These are phyloP conservation scores for Colletotrichum sp. DNA, from an alignment of 2,329 filamentous ascomycete species.

Conservation along the genomic window DNA sequence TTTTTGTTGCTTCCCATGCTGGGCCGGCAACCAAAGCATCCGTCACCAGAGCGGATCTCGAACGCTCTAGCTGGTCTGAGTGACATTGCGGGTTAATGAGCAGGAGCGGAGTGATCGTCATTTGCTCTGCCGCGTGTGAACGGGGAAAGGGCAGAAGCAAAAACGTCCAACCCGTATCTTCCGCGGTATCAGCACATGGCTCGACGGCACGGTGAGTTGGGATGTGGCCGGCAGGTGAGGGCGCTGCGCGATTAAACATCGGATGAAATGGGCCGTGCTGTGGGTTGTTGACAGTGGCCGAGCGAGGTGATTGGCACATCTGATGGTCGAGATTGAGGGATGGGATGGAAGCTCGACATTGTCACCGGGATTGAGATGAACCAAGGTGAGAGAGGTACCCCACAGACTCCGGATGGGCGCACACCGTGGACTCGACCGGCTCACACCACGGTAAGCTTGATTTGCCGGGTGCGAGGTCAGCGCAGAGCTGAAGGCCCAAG, in stretches of 20 bases:
- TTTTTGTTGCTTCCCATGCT: not conserved
- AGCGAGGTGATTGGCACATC: conserved; percentile 6
- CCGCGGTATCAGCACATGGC: conserved; percentile 8
- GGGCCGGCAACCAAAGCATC: not conserved
- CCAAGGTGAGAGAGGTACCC: not conserved
- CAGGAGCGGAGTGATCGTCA: not conserved
- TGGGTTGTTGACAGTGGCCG: not conserved
- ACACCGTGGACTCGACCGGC: not conserved
- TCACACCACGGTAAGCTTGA: conserved; percentile 8
- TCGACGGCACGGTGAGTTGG: not conserved
- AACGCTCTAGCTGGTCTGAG: not conserved
- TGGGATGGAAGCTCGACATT: not conserved
- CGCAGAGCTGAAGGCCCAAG: not conserved
- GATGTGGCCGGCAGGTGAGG: conserved; percentile 1
- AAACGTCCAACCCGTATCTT: conserved; percentile 2
- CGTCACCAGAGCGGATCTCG: not conserved
- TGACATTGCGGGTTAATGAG: not conserved
- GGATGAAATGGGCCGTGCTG: conserved; percentile 5
- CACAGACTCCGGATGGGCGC: not conserved
- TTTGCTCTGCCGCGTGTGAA: not conserved
- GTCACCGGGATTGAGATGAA: not conserved
- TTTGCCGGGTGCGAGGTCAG: not conserved
- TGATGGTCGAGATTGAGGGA: not conserved
- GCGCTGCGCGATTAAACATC: conserved; percentile 19
- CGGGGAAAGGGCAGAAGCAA: not conserved